These are phyloP conservation scores for Aschersonia sp. DNA, from an alignment of 2,329 filamentous ascomycete species.

Conservation along the genomic window DNA sequence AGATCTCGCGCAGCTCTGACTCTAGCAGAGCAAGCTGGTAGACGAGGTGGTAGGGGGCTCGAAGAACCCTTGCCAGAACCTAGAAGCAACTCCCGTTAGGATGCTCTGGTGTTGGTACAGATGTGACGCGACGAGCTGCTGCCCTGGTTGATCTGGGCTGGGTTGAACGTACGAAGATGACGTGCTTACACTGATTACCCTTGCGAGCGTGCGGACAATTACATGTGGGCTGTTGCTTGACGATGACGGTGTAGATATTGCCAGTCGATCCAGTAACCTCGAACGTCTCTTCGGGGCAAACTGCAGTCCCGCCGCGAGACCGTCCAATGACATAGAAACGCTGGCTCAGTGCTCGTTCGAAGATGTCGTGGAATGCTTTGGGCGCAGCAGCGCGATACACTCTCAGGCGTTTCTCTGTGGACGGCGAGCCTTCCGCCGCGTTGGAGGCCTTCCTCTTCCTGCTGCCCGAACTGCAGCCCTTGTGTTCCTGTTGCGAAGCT, in stretches of 20 bases:
- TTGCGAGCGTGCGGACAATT: constrained; percentile 37
- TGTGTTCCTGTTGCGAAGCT: background rate
- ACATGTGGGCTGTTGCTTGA: constrained; percentile 36
- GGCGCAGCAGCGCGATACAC: constrained; percentile 19
- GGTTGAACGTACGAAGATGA: constrained; percentile 33
- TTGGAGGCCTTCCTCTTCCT: constrained; percentile 7
- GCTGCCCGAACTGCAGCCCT: background rate
- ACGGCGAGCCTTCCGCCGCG: background rate
- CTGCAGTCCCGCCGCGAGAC: constrained; percentile 15
- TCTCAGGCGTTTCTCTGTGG: constrained; percentile 18
- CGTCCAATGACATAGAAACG: constrained; percentile 32
- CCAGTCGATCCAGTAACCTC: constrained; percentile 49
- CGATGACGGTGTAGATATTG: constrained; percentile 45
- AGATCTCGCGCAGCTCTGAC: constrained; percentile 43
- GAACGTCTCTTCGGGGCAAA: constrained; percentile 34
- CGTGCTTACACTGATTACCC: constrained; percentile 50
- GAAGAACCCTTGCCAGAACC: constrained; percentile 44
- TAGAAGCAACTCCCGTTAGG: constrained; percentile 7
- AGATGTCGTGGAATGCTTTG: constrained; percentile 19
- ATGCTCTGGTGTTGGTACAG: too few species aligned
- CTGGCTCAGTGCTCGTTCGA: constrained; percentile 24
- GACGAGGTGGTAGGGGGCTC: constrained; percentile 36
- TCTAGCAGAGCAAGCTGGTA: constrained; percentile 48
- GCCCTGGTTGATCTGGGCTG: too few species aligned
- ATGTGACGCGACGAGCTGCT: too few species aligned